A percentile compares a stretch with the other conserved stretches of the same genome.
Evolutionary conservation across 192 early-diverging fungal genomes (phyloP).

Genomic region (Coemansia sp.): DNA sequence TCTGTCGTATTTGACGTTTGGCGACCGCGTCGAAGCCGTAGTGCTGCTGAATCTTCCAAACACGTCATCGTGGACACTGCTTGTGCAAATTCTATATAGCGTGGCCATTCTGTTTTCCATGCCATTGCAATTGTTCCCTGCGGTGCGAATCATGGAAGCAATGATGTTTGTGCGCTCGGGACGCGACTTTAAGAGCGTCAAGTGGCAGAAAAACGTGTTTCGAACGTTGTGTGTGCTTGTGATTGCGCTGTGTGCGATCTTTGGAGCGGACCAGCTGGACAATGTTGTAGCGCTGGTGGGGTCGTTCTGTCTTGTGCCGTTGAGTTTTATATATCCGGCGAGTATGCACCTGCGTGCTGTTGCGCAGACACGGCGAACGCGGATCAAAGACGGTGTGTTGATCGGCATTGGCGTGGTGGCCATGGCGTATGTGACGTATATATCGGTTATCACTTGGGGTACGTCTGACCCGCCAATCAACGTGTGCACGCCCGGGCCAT

Average conservation of each 20-base stretch:
- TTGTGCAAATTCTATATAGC: conserved; percentile 83
- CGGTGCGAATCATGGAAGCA: conserved; percentile 89
- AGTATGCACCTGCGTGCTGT: conserved; percentile 79
- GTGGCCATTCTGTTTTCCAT: conserved; percentile 94
- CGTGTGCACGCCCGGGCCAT: conserved; percentile 16
- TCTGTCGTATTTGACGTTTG: conserved; percentile 87
- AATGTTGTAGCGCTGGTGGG: conserved; percentile 85
- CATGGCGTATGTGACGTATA: conserved; percentile 80
- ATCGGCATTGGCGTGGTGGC: conserved; percentile 71
- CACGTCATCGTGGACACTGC: conserved; percentile 62
- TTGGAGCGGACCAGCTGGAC: conserved; percentile 78
- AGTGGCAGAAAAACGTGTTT: conserved; percentile 88
- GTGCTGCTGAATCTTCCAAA: conserved; percentile 87
- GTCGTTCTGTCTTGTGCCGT: conserved; percentile 73
- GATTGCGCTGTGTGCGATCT: conserved; percentile 76
- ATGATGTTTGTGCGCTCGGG: conserved; percentile 82
- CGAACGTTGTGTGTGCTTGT: conserved; percentile 62
- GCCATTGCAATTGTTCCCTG: conserved; percentile 90
- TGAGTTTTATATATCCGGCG: conserved; percentile 86
- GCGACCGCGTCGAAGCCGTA: conserved; percentile 80
- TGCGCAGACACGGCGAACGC: conserved; percentile 51
- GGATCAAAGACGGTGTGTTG: conserved; percentile 62
- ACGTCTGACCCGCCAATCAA: conserved; percentile 37
- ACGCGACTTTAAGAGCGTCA: conserved; percentile 70
- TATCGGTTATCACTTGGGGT: conserved; percentile 44